Evolutionary conservation across 352 stramenopile species (phyloP), one percentile per base, ranked within the genome.

Genomic region (Globisporangium ultimum): DNA sequence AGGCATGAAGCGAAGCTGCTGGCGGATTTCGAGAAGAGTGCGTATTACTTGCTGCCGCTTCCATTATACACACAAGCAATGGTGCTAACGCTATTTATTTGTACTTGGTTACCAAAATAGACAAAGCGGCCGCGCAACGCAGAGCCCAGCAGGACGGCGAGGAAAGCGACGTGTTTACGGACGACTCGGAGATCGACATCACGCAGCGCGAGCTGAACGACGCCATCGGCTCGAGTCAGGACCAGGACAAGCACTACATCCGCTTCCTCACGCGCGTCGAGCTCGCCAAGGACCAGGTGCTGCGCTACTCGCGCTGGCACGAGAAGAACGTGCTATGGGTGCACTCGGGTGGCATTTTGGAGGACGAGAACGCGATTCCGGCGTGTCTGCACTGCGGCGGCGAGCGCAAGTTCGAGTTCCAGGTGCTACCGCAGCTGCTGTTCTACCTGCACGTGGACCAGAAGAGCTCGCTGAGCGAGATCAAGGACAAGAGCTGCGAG

Each of bases 341-440:
- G 21, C 81, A 94, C 52, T 88, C 81, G 15, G 55, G 82, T 34
- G 66, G 79, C 49, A 84, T 76, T 7, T 43, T 78, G 8, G 66
- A 60, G 12, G 48, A 47, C 4, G 65, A 69, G 18, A 57, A 61
- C 13, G 76, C 28, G 28, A 10, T 95, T 17, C 91, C 88, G 7
- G 48, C 68, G 18, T 98, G 94, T 61, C 41, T 78, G 32, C 78
- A 74, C 13, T 98, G 95, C 65, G 87, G 90, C 24, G 71, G 74
- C 22, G 59, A 68, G 24, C 88, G 95, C 22, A 78, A 87, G 55
- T 98, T 98, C 61, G 95, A 98, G 76, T 98, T 98, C 63, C 95
- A 98, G 66, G 80, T 98, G 61, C 80, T 98, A 60, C 95, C 95
- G 0, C 95, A 98, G 76, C 85, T 98, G 48, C 61, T 98, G 0